These are phyloP conservation scores for Mycena chlorophos DNA, from an alignment of 768 basidiomycete genomes.

Conservation along the genomic window DNA sequence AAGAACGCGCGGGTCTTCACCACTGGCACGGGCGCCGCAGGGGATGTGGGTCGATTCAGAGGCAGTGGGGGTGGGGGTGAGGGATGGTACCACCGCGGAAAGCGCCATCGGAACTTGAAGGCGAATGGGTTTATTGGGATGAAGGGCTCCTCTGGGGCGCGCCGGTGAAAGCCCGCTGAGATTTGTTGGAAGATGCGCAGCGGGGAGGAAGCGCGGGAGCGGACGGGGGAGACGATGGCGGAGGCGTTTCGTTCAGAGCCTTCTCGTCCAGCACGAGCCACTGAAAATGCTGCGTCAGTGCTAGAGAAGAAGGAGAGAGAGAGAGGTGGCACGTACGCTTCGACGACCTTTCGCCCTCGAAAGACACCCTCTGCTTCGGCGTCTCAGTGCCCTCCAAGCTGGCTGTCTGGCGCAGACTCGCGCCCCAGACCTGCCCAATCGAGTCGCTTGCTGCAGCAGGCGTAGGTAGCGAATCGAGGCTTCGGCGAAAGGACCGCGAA, in stretches of 20 bases:
- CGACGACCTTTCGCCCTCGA: constrained; percentile 54
- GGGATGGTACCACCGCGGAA: constrained; percentile 46
- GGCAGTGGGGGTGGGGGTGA: constrained; percentile 67
- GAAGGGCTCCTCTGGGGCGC: constrained; percentile 49
- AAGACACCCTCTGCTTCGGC: constrained; percentile 53
- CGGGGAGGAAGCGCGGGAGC: constrained; percentile 59
- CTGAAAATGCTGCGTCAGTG: constrained; percentile 29
- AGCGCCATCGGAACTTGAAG: constrained; percentile 39
- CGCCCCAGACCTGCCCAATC: constrained; percentile 26
- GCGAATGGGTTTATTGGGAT: constrained; percentile 57
- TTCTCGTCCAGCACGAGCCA: constrained; percentile 27
- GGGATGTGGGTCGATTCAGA: neutral
- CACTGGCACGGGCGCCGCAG: neutral
- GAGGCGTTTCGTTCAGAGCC: constrained; percentile 39
- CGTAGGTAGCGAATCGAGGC: constrained; percentile 45
- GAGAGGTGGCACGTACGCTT: constrained; percentile 36
- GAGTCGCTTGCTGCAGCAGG: constrained; percentile 25
- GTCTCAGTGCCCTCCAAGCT: constrained; percentile 45
- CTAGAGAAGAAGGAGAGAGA: neutral
- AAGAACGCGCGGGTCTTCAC: constrained; percentile 46
- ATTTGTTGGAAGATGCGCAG: constrained; percentile 58
- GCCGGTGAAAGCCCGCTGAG: constrained; percentile 50
- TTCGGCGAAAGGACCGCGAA: constrained; percentile 34
- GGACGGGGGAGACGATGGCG: constrained; percentile 45
- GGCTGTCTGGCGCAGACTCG: constrained; percentile 23